Evolutionary conservation across 2,329 filamentous ascomycete genomes (phyloP), one percentile per base, ranked within the genome.

Genomic region (Macroventuria anomochaeta): DNA sequence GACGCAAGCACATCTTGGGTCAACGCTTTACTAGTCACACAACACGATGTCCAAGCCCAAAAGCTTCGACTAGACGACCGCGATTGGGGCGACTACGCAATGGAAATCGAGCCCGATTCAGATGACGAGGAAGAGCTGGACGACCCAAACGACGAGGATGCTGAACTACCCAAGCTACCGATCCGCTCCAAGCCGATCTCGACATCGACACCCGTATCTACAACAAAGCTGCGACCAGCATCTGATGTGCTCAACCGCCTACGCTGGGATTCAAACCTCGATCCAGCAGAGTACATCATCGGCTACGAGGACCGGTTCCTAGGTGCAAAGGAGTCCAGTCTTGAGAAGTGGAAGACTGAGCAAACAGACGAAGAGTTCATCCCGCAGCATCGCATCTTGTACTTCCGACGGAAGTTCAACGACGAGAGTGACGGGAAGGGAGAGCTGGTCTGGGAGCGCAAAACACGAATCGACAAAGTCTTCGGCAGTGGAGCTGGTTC

Each of bases 301-400:
- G 82, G 81, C 3, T 84, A 84, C 53, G 70, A 80, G 18, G 82
- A 85, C 62, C 75, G 81, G 8, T 84, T 84, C 48, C 62, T 77
- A 10, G 81, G 80, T 0, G 72, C 78, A 17, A 73, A 78, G 50
- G 82, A 83, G 67, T 76, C 77, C 10, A 62, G 70, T 7, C 67
- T 83, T 3, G 74, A 76, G 38, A 74, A 71, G n/a, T 84, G 82
- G 82, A 80, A 82, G 61, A 77, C 73, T 15, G 81, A 83, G 40
- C 76, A 77, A 26, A 83, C 81, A 8, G 75, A 84, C 23, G 81
- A 84, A 53, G 81, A 84, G 39, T 84, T 83, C 50, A 83, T 84
- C 50, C 82, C 82, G 3, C 77, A 80, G 58, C 81, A 84, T 68
- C 76, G 82, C 2, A 79, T 85, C 15, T 54, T 80, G 48, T 80